These are phyloP conservation scores for Talaromyces amestolkiae DNA, from an alignment of 2,329 filamentous ascomycete genomes.

Conservation along the genomic window DNA sequence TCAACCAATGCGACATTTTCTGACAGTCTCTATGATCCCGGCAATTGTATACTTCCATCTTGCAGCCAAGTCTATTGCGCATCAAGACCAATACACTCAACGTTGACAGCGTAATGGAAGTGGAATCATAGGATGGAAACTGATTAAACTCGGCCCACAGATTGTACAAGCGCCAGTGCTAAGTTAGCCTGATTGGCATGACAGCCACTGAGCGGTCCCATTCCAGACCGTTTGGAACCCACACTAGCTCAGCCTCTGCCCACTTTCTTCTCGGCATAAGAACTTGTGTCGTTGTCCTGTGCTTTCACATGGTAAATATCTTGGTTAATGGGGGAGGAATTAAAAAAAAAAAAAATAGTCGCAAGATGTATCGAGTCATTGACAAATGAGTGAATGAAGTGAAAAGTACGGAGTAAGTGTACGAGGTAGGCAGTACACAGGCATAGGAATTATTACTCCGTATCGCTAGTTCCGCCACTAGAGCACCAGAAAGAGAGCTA, in stretches of 20 bases:
- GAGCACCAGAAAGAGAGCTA: neutral
- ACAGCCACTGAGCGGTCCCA: slow-evolving; percentile 4
- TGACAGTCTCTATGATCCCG: neutral
- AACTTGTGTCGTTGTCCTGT: neutral
- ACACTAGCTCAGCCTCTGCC: slow-evolving; percentile 13
- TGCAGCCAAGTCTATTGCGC: neutral
- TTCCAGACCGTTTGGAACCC: slow-evolving; percentile 7
- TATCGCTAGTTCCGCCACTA: neutral
- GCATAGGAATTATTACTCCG: neutral
- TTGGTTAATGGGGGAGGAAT: neutral
- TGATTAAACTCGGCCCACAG: slow-evolving; percentile 5
- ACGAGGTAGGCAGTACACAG: neutral
- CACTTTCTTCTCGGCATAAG: neutral
- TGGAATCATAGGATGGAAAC: neutral
- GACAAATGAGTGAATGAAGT: neutral
- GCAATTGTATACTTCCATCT: neutral
- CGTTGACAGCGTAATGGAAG: neutral
- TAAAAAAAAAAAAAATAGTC: neutral
- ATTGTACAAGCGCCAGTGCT: slow-evolving; percentile 8
- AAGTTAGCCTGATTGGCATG: neutral
- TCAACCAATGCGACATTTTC: neutral
- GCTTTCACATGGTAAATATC: neutral
- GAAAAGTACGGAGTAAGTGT: neutral
- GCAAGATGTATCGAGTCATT: neutral
- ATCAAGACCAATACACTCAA: no score